phyloP scores from a whole-genome alignment of 306 rosid species.

The Cucumis melo region DNA sequence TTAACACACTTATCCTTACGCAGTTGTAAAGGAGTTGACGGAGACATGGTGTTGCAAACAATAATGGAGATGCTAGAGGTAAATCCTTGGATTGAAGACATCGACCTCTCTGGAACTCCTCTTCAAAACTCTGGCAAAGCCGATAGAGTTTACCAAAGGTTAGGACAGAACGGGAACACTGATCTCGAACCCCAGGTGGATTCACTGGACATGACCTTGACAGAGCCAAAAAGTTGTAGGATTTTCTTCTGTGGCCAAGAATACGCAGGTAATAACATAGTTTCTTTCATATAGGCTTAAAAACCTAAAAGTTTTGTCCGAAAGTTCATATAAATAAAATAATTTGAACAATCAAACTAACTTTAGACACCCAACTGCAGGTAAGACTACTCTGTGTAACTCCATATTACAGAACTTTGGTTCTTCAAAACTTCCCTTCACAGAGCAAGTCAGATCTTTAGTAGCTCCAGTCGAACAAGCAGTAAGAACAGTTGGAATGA shows the following conservation, averaged over 20 bases:
- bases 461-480: constrained; percentile 85
- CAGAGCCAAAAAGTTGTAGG: constrained; percentile 75
- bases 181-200: constrained; percentile 86
- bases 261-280: constrained; percentile 39
- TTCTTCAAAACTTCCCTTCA: constrained; percentile 46
- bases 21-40: constrained; percentile 73
- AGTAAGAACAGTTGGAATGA: constrained; percentile 61
- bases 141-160: constrained; percentile 44
- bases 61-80: constrained; percentile 71
- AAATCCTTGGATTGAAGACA: constrained; percentile 91
- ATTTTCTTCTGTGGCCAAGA: constrained; percentile 95
- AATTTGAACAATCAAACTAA: background rate
- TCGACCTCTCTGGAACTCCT: constrained; percentile 78
- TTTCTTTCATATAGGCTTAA: background rate
- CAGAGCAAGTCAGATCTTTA: constrained; percentile 74
- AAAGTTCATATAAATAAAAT: background rate
- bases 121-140: constrained; percentile 61
- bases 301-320: background rate
- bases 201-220: constrained; percentile 77
- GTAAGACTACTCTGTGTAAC: constrained; percentile 71
- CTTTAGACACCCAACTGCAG: constrained; percentile 30
- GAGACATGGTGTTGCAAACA: constrained; percentile 51
- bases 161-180: constrained; percentile 75
- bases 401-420: constrained; percentile 68
- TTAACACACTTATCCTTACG: constrained; percentile 57